phyloP scores from a whole-genome alignment of 129 eudicot genomes.

The Smallanthus sonchifolius region DNA sequence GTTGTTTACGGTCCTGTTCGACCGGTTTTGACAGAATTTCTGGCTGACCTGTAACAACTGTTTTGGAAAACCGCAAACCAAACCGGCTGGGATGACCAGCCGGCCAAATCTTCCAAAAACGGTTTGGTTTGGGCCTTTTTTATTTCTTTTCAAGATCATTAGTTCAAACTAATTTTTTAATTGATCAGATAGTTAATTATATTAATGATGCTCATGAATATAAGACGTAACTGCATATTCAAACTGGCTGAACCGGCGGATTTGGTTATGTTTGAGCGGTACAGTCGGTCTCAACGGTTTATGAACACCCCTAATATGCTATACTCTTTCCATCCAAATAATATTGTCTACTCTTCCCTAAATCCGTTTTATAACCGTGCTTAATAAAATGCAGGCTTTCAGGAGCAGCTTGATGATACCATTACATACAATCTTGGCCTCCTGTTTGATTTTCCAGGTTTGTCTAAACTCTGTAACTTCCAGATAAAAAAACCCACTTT shows the following conservation, averaged over 20 bases:
- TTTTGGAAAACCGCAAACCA: neutral
- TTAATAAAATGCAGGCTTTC: constrained; percentile 63
- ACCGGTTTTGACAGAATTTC: neutral
- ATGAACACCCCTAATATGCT: neutral
- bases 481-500: too few species aligned
- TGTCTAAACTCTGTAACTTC: too few species aligned
- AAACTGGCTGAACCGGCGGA: neutral
- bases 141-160: neutral
- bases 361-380: neutral
- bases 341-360: neutral
- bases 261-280: neutral
- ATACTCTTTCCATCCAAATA: neutral
- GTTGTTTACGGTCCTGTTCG: neutral
- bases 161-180: neutral
- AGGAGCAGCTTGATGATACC: constrained; percentile 88
- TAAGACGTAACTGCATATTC: neutral
- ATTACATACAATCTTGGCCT: constrained; percentile 66
- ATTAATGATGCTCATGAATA: neutral
- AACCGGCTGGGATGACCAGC: neutral
- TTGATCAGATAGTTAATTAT: neutral
- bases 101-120: neutral
- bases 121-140: neutral
- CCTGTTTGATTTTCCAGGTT: constrained; percentile 76
- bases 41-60: neutral
- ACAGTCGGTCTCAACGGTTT: neutral